Evolutionary conservation across 2,329 filamentous ascomycete species (phyloP).

Genomic region (Ceratocystis colombiana): DNA sequence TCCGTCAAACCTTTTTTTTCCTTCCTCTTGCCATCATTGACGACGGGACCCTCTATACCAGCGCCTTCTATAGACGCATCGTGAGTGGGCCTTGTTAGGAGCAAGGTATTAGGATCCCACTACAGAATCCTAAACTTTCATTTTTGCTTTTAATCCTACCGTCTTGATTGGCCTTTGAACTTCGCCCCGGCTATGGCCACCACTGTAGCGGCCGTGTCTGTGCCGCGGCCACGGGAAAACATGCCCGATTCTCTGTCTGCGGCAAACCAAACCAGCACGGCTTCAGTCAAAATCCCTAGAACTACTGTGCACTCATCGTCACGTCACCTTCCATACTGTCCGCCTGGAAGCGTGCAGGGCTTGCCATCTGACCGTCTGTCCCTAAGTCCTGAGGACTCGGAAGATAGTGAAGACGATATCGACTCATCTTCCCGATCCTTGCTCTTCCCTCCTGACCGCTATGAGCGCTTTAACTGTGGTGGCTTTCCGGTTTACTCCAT

Average conservation of each 20-base stretch:
- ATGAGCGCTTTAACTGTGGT: conserved; percentile 43
- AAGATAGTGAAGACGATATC: conserved; percentile 33
- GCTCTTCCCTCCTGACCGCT: conserved; percentile 61
- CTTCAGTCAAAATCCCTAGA: conserved; percentile 20
- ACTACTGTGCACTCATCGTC: conserved; percentile 7
- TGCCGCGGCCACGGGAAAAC: background rate
- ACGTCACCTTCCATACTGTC: conserved; percentile 23
- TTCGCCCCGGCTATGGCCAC: conserved; percentile 16
- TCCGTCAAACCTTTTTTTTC: background rate
- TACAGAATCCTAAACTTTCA: background rate
- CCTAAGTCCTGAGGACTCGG: conserved; percentile 42
- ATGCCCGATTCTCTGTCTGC: conserved; percentile 8
- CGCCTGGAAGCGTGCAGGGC: conserved; percentile 17
- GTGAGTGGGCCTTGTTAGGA: conserved; percentile 9
- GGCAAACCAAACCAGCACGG: background rate
- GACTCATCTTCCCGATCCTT: conserved; percentile 51
- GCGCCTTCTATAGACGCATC: conserved; percentile 7
- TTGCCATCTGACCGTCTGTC: conserved; percentile 12
- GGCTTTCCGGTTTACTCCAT: conserved; percentile 61
- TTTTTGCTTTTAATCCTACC: background rate
- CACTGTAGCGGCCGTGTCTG: conserved; percentile 16
- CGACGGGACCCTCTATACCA: background rate
- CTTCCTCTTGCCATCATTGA: background rate
- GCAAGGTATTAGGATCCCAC: conserved; percentile 1
- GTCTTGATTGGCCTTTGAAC: background rate